Conservation (phyloP, 2,329 filamentous ascomycete genomes). For the Xylaria digitata region DNA sequence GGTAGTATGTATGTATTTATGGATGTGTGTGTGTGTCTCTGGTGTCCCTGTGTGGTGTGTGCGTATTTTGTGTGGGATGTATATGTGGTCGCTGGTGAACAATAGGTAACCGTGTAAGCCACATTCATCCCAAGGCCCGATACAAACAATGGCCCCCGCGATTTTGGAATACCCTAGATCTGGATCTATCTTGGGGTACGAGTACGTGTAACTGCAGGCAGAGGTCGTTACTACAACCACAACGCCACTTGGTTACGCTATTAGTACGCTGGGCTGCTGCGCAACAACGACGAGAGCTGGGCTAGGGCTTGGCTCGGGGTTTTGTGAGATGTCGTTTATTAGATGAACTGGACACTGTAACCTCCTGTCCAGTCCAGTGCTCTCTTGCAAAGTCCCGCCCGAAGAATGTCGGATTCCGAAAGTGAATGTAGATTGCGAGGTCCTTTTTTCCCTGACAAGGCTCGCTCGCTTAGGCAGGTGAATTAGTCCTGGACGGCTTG, state of each 20-base stretch:
- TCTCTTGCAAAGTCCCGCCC: conserved; percentile 37
- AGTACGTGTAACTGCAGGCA: conserved; percentile 31
- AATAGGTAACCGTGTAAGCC: conserved; percentile 17
- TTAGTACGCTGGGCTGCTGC: conserved; percentile 18
- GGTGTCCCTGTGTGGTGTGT: conserved; percentile 5
- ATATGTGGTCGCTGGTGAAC: not conserved
- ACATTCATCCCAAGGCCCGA: conserved; percentile 17
- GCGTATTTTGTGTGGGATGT: not conserved
- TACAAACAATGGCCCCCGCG: conserved; percentile 36
- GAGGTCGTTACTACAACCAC: not conserved
- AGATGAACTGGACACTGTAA: conserved; percentile 36
- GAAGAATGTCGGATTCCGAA: conserved; percentile 46
- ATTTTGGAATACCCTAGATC: conserved; percentile 29
- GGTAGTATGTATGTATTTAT: conserved; percentile 11
- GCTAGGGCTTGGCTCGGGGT: conserved; percentile 34
- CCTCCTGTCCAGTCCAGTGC: conserved; percentile 14
- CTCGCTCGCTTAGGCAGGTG: conserved; percentile 44
- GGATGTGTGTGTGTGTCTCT: not conserved
- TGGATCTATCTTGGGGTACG: conserved; percentile 32
- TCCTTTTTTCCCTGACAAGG: conserved; percentile 33
- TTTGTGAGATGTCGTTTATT: conserved; percentile 25
- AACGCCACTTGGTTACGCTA: conserved; percentile 10
- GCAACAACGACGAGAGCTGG: conserved; percentile 31
- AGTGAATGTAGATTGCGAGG: conserved; percentile 35
- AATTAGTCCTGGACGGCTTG: conserved; percentile 25